These are phyloP conservation scores for Trichocomaceae sp. DNA, from an alignment of 2,329 filamentous ascomycete species.

Conservation along the genomic window DNA sequence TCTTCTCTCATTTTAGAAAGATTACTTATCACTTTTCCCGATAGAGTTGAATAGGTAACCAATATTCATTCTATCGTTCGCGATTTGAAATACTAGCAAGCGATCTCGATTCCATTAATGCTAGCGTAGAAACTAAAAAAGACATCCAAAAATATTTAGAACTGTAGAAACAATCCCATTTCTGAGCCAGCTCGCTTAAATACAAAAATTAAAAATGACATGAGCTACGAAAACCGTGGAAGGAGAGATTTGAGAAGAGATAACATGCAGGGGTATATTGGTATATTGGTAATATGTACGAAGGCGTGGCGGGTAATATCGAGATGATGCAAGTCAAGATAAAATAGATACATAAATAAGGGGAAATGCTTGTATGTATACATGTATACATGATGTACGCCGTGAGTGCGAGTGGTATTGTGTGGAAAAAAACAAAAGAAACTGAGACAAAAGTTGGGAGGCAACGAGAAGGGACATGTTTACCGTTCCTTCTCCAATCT, in stretches of 20 bases:
- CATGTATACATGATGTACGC: background rate
- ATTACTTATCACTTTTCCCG: background rate
- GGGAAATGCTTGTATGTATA: background rate
- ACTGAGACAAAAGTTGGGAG: background rate
- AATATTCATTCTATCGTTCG: background rate
- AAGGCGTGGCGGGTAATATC: background rate
- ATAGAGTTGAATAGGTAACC: background rate
- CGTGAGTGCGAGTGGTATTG: background rate
- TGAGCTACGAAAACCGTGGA: background rate
- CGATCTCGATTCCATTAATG: background rate
- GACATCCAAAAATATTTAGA: background rate
- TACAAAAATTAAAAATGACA: background rate
- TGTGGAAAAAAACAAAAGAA: background rate
- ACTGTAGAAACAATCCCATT: background rate
- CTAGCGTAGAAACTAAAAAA: background rate
- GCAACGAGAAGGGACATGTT: constrained; percentile 13
- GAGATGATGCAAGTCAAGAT: background rate
- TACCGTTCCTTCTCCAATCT: constrained; percentile 23
- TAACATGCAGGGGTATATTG: constrained; percentile 11
- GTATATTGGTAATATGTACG: background rate
- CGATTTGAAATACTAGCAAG: too few species aligned
- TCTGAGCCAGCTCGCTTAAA: background rate
- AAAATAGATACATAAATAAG: constrained; percentile 2
- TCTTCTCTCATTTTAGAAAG: constrained; percentile 10
- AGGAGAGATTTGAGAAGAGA: background rate